Conservation (phyloP, 108 stramenopile species). For the Cyclostephanos invisitatus region DNA sequence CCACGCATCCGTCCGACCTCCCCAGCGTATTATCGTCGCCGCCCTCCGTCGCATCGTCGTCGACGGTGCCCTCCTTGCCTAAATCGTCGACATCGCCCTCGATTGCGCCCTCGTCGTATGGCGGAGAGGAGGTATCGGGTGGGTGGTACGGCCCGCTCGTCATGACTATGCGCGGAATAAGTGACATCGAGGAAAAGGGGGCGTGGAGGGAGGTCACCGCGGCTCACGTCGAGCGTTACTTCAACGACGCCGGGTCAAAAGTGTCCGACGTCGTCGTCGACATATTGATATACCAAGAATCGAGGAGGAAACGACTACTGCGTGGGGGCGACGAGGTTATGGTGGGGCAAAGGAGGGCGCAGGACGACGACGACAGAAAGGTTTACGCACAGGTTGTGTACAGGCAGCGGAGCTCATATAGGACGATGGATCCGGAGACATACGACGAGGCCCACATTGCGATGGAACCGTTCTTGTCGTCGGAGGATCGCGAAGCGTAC, state of each 20-base stretch:
- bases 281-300: conserved; percentile 5
- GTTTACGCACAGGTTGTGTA: neutral
- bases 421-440: neutral
- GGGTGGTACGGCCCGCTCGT: neutral
- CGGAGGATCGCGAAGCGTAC: neutral
- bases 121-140: neutral
- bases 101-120: neutral
- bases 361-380: neutral
- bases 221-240: conserved; percentile 8
- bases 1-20: neutral
- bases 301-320: neutral
- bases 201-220: conserved; percentile 10
- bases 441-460: conserved; percentile 1
- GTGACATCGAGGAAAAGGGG: neutral
- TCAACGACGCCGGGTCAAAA: neutral
- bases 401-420: conserved; percentile 6
- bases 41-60: too few relatives aligned
- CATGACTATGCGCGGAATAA: conserved; percentile 9
- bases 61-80: too few relatives aligned
- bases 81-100: neutral
- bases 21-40: neutral
- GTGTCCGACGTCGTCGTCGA: conserved; percentile 3
- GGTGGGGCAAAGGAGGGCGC: neutral
- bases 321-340: neutral
- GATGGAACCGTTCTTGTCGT: neutral